Evolutionary conservation across 805 yeast species (phyloP), one percentile per base, ranked within the genome.

Genomic region (Trichomonascus vanleenenianus): DNA sequence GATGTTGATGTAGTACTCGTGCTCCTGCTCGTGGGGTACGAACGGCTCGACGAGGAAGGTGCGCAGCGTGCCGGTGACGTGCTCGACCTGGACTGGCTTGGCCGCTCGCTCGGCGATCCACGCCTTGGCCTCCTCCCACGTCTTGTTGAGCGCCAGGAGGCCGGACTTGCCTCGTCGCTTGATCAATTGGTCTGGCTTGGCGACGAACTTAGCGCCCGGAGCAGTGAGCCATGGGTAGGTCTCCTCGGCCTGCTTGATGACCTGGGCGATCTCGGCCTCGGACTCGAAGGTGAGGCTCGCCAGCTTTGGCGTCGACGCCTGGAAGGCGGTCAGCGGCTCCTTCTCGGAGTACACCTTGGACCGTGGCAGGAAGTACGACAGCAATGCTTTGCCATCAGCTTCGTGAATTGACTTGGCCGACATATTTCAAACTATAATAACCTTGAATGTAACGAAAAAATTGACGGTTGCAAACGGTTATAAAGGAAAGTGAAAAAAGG

Each of bases 161-260:
- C 74, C 74, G 9, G 68, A 56, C 61, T 69, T 69, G 33, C 74
- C 74, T 36, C 74, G 66, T 45, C 74, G 66, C 64, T 69, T 69
- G 61, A 69, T 69, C 49, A 69, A 62, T 57, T 68, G 72, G 48
- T 69, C 74, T 18, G 74, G 74, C 61, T 69, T 69, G 43, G 72
- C 74, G 31, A 69, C 74, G 44, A 70, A 67, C 52, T 58, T 58
- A 30, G 70, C 66, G 14, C 63, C 68, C 16, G 58, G 45, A 42
- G 55, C 57, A 3, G 53, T 53, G 42, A 69, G 56, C 72, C 74
- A 69, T 15, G 74, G 71, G 63, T 59, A 68, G 37, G 61, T 55
- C 48, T 52, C 39, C 56, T 68, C 73, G 44, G 68, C 69, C 39
- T 44, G 48, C 30, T 52, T 59, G 39, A 69, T 60, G 25, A 66